Conservation (phyloP, 2,329 filamentous ascomycete species). For the Trichoderma gracile region DNA sequence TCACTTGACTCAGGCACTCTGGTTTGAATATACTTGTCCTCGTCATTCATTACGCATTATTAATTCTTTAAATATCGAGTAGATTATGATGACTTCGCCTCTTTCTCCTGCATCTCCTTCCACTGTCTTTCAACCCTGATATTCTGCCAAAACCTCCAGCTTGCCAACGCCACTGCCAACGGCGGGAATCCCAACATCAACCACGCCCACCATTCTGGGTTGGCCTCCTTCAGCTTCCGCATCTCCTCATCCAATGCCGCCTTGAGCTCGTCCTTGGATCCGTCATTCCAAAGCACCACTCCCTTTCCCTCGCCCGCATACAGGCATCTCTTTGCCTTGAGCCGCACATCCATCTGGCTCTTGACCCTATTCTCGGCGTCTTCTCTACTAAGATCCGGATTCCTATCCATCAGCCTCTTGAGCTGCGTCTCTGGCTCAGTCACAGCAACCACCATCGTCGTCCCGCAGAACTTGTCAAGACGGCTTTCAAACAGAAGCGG, state of each 20-base stretch:
- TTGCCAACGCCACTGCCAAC: conserved; percentile 65
- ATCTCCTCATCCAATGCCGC: conserved; percentile 67
- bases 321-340: conserved; percentile 77
- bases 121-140: conserved; percentile 68
- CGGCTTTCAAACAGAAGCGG: conserved; percentile 88
- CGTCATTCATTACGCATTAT: neutral
- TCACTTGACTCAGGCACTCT: neutral
- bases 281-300: conserved; percentile 90
- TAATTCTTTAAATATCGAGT: neutral
- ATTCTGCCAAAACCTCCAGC: conserved; percentile 74
- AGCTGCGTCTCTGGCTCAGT: conserved; percentile 80
- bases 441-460: conserved; percentile 84
- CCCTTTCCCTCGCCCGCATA: conserved; percentile 65
- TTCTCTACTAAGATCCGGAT: conserved; percentile 75
- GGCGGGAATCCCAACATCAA: conserved; percentile 70
- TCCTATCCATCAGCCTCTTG: conserved; percentile 70
- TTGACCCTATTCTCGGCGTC: conserved; percentile 84
- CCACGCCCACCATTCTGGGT: conserved; percentile 84
- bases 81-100: conserved; percentile 31
- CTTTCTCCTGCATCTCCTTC: conserved; percentile 57
- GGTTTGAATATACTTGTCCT: neutral
- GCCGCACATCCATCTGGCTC: conserved; percentile 82
- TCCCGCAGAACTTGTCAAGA: conserved; percentile 82
- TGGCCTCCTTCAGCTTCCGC: conserved; percentile 58
- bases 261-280: conserved; percentile 67